phyloP scores from a whole-genome alignment of 2,329 filamentous ascomycete species.

The Fusarium miscanthi region DNA sequence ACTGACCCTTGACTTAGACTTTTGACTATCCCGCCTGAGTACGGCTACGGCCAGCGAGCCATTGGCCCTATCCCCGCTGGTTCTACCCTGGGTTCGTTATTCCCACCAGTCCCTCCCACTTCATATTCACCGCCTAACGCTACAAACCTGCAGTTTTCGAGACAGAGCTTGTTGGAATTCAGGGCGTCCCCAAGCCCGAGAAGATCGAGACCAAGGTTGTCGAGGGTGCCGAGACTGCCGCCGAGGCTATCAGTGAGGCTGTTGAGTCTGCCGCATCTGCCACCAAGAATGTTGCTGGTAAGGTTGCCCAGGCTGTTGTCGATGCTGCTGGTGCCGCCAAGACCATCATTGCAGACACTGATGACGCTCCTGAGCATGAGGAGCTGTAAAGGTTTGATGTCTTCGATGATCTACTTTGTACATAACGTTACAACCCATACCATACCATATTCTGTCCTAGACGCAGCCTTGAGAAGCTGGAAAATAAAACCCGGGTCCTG shows the following conservation, averaged over 20 bases:
- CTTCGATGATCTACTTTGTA: conserved; percentile 16
- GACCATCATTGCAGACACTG: conserved; percentile 64
- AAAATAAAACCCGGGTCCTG: conserved; percentile 2
- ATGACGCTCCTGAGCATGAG: conserved; percentile 68
- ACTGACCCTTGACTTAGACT: conserved; percentile 60
- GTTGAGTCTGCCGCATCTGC: conserved; percentile 52
- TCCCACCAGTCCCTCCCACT: conserved; percentile 18
- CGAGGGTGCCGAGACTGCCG: conserved; percentile 42
- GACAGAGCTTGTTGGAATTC: conserved; percentile 87
- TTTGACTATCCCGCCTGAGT: conserved; percentile 87
- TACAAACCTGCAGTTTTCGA: conserved; percentile 75
- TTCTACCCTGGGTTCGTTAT: conserved; percentile 75
- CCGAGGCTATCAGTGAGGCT: conserved; percentile 50
- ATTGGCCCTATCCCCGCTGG: conserved; percentile 87
- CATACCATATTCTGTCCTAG: conserved; percentile 1
- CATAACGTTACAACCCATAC: conserved; percentile 17
- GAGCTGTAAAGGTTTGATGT: conserved; percentile 60
- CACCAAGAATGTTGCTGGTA: conserved; percentile 55
- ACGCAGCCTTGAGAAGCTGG: conserved; percentile 7
- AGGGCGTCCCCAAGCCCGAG: conserved; percentile 68
- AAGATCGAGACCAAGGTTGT: conserved; percentile 48
- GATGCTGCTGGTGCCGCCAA: conserved; percentile 65
- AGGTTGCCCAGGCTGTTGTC: conserved; percentile 57
- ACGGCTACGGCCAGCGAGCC: conserved; percentile 81
- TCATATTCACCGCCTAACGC: conserved; percentile 26